Evolutionary conservation across 495 filamentous ascomycete genomes (phyloP).

Genomic region (Symbiotaphrina buchneri): DNA sequence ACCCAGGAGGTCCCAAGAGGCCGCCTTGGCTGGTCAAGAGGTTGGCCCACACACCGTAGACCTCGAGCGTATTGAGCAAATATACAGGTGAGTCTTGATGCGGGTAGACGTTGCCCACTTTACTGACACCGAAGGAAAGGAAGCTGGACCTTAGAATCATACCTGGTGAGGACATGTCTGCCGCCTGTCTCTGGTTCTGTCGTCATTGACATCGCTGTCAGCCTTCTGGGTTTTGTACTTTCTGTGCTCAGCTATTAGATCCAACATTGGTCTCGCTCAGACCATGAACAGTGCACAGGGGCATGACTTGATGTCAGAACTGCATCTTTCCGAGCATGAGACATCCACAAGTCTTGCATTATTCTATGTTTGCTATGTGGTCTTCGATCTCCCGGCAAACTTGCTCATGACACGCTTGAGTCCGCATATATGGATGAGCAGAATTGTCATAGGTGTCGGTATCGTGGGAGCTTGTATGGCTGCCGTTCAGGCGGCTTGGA

Average conservation of each 20-base stretch:
- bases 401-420: slow-evolving; percentile 69
- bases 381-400: slow-evolving; percentile 79
- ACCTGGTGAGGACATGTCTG: slow-evolving; percentile 22
- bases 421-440: slow-evolving; percentile 79
- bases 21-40: too few relatives aligned
- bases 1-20: too few relatives aligned
- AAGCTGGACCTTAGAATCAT: slow-evolving; percentile 75
- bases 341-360: slow-evolving; percentile 65
- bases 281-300: slow-evolving; percentile 55
- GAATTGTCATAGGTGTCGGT: slow-evolving; percentile 75
- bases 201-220: slow-evolving; percentile 6
- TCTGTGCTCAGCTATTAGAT: slow-evolving; percentile 73
- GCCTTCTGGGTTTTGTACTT: slow-evolving; percentile 92
- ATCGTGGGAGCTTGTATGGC: slow-evolving; percentile 65
- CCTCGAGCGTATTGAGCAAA: slow-evolving; percentile 31
- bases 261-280: slow-evolving; percentile 74
- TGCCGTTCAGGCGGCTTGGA: slow-evolving; percentile 61
- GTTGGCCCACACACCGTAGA: slow-evolving; percentile 18
- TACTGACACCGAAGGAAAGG: slow-evolving; percentile 10
- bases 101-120: background rate
- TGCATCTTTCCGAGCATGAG: slow-evolving; percentile 46
- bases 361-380: slow-evolving; percentile 79
- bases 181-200: background rate
- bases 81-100: slow-evolving; percentile 28
- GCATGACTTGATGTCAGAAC: slow-evolving; percentile 44